These are phyloP conservation scores for Patellifolia procumbens DNA, from an alignment of 179 eudicot species.

Conservation along the genomic window DNA sequence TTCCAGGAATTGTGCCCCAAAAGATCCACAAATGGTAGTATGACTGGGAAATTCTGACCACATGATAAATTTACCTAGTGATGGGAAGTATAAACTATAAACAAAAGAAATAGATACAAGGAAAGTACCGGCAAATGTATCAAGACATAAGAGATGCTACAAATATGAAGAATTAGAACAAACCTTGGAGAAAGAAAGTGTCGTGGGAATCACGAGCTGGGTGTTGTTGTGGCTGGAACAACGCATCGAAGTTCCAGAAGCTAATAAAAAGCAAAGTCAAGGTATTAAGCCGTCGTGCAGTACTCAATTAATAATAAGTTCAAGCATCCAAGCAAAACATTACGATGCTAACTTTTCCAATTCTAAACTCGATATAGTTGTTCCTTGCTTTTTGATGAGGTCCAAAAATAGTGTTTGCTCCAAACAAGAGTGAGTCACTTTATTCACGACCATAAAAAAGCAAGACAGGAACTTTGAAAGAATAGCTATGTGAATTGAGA, in stretches of 20 bases:
- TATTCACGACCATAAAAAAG: not conserved
- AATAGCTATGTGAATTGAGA: not conserved
- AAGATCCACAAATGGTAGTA: not conserved
- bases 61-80: not conserved
- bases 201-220: slow-evolving; percentile 99
- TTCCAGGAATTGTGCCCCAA: not conserved
- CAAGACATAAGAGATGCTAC: slow-evolving; percentile 2
- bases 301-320: not conserved
- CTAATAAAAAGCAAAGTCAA: slow-evolving; percentile 38
- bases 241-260: slow-evolving; percentile 95
- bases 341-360: not conserved
- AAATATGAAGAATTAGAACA: slow-evolving; percentile 10
- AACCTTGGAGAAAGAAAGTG: slow-evolving; percentile 90
- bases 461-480: not conserved
- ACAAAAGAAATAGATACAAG: not conserved
- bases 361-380: not conserved
- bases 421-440: not conserved
- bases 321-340: slow-evolving; percentile 2
- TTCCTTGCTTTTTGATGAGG: not conserved
- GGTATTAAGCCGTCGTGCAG: not conserved
- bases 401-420: not conserved
- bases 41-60: not conserved
- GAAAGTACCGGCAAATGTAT: not conserved
- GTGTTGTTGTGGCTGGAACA: slow-evolving; percentile 99
- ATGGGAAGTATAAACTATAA: not conserved